These are phyloP conservation scores for Pelargonium myrrhifolium DNA, from an alignment of 441 rosid species.

Conservation along the genomic window DNA sequence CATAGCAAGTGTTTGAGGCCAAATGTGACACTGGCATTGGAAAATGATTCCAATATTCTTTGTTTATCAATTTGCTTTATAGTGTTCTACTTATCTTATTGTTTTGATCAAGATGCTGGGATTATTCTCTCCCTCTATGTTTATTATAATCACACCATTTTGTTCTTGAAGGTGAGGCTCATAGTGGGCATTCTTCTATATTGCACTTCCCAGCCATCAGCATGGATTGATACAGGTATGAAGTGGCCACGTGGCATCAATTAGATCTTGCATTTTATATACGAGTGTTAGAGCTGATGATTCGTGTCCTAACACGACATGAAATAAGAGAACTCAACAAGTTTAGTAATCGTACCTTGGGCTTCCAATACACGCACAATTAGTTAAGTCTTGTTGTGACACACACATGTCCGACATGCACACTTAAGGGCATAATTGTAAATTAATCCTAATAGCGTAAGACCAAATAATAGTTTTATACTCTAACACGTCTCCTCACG, in stretches of 20 bases:
- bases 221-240: not conserved
- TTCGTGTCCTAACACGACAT: too few relatives aligned
- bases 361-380: too few relatives aligned
- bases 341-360: too few relatives aligned
- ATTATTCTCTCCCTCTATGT: not conserved
- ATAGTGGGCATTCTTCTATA: not conserved
- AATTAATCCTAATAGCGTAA: too few relatives aligned
- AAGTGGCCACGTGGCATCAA: not conserved
- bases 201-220: not conserved
- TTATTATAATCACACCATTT: not conserved
- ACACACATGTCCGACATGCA: too few relatives aligned
- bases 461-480: too few relatives aligned
- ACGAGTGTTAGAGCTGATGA: not conserved
- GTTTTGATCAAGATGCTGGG: not conserved
- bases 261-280: not conserved
- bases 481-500: too few relatives aligned
- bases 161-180: not conserved
- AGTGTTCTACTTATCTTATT: not conserved
- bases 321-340: too few relatives aligned
- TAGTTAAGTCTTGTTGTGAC: too few relatives aligned
- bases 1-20: constrained; percentile 6
- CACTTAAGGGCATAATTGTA: too few relatives aligned
- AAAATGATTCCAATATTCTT: constrained; percentile 9
- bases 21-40: constrained; percentile 18
- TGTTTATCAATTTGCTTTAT: not conserved